Conservation (phyloP, 805 yeast species). For the Kodamaea sagamina region DNA sequence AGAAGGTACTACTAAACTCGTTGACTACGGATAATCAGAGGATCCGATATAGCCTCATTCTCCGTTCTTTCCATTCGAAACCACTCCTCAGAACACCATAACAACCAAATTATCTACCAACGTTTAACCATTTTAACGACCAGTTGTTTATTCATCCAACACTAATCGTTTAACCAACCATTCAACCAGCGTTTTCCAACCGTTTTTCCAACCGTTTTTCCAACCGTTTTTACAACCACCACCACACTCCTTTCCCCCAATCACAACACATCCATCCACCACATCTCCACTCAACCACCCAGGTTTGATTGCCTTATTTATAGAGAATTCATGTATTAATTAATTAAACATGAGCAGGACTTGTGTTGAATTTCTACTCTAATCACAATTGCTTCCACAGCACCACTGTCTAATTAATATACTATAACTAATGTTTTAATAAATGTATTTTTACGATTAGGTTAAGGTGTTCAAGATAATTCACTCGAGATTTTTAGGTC, state of each 20-base stretch:
- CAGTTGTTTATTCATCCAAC: no score
- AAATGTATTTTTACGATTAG: background rate
- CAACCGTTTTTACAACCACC: no score
- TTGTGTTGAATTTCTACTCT: constrained; percentile 12
- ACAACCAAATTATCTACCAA: no score
- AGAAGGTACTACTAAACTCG: background rate
- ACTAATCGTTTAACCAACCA: no score
- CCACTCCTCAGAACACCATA: no score
- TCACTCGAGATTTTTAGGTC: background rate
- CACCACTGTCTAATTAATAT: constrained; percentile 7
- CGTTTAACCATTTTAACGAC: no score
- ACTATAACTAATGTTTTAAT: constrained; percentile 1
- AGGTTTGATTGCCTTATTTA: constrained; percentile 6
- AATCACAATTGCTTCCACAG: constrained; percentile 5
- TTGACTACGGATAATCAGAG: background rate
- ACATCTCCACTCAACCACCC: constrained; percentile 4
- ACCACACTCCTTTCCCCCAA: no score
- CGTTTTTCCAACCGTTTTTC: no score
- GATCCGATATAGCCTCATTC: no score
- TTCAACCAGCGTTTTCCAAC: no score
- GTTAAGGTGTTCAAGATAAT: background rate
- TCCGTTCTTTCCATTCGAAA: no score
- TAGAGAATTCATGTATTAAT: constrained; percentile 12
- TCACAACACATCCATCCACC: no score
- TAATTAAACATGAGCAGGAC: constrained; percentile 15